Percentiles rank a stretch among this genome's conserved stretches.
phyloP scores from a whole-genome alignment of 768 basidiomycete species.

The Podaxis carcinomalis region DNA sequence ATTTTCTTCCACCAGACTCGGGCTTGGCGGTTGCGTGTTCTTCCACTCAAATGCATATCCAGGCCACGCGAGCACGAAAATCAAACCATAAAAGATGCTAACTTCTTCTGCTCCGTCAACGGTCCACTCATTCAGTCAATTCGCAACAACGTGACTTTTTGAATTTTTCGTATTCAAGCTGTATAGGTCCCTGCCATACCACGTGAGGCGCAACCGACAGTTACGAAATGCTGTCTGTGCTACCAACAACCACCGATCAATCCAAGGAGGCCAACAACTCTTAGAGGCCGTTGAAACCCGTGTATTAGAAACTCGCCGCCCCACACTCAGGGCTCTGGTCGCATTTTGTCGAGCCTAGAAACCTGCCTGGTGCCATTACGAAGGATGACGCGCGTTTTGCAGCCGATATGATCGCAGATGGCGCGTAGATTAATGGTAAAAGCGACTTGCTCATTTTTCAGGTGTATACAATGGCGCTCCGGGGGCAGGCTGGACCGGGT shows the following conservation, averaged over 20 bases:
- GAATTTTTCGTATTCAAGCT: not conserved
- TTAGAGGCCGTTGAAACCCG: not conserved
- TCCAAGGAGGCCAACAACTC: not conserved
- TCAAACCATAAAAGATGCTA: not conserved
- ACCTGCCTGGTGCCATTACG: too few species aligned
- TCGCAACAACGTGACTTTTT: not conserved
- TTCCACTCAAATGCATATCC: not conserved
- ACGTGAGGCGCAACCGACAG: not conserved
- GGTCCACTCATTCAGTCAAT: not conserved
- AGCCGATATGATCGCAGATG: not conserved
- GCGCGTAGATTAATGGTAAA: not conserved
- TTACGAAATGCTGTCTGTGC: not conserved
- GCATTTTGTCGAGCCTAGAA: not conserved
- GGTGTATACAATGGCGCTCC: not conserved
- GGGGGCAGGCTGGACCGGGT: not conserved
- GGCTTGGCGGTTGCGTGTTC: not conserved
- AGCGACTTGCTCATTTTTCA: not conserved
- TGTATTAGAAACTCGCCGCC: not conserved
- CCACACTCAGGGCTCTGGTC: not conserved
- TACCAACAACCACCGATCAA: not conserved
- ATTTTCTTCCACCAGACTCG: not conserved
- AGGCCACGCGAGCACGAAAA: not conserved
- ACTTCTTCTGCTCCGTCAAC: not conserved
- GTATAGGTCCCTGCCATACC: not conserved
- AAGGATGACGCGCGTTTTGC: not conserved